phyloP scores from a whole-genome alignment of 2,329 filamentous ascomycete species.

The Trichophyton schoenleinii region DNA sequence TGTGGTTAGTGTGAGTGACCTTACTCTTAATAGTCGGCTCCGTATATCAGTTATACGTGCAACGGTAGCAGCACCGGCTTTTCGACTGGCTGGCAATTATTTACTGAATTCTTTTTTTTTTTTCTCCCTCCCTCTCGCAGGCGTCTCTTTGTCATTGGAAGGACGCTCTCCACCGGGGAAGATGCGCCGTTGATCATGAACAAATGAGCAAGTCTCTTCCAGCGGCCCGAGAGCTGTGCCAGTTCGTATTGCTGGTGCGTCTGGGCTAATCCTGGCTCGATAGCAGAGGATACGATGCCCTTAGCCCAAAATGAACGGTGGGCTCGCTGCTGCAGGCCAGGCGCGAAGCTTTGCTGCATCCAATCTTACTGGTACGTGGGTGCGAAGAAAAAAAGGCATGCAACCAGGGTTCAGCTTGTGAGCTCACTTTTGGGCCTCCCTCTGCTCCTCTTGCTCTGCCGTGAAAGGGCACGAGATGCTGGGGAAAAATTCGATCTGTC shows the following conservation, averaged over 20 bases:
- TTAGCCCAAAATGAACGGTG: not conserved
- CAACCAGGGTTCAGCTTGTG: not conserved
- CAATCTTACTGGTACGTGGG: not conserved
- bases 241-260: not conserved
- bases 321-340: not conserved
- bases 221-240: conserved; percentile 2
- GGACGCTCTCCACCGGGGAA: not conserved
- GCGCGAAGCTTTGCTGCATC: not conserved
- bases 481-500: too few relatives aligned
- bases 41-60: not conserved
- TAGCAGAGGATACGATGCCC: not conserved
- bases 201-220: conserved; percentile 3
- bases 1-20: not conserved
- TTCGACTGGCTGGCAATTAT: not conserved
- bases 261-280: not conserved
- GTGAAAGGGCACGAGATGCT: too few relatives aligned
- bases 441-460: too few relatives aligned
- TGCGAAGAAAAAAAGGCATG: not conserved
- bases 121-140: not conserved
- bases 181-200: conserved; percentile 2
- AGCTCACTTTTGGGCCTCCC: not conserved
- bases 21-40: not conserved
- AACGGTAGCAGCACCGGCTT: not conserved
- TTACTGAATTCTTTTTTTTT: not conserved
- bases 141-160: not conserved